phyloP scores from a whole-genome alignment of 495 filamentous ascomycete genomes.

The Aspergillus funiculosus region DNA sequence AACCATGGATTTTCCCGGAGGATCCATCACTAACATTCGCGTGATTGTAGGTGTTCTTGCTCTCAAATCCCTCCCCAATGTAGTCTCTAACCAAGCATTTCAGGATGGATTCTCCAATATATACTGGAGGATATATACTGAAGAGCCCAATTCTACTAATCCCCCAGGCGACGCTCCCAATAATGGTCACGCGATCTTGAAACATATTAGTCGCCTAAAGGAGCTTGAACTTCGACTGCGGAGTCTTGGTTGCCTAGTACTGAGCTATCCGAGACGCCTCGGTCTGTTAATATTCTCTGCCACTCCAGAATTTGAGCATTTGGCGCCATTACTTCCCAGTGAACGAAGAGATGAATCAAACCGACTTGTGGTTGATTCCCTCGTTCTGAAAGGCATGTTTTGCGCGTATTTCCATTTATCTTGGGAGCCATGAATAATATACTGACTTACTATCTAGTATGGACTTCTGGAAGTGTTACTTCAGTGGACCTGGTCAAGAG shows the following conservation, averaged over 20 bases:
- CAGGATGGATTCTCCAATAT: conserved; percentile 48
- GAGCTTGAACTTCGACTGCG: conserved; percentile 39
- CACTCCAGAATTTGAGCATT: conserved; percentile 38
- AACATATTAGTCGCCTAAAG: conserved; percentile 42
- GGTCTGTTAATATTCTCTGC: conserved; percentile 43
- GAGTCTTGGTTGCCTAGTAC: conserved; percentile 36
- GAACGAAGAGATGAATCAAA: conserved; percentile 28
- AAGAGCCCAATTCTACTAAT: conserved; percentile 34
- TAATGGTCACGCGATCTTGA: conserved; percentile 41
- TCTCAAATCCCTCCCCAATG: neutral
- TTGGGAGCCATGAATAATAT: neutral
- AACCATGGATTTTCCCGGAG: conserved; percentile 47
- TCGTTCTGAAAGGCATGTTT: conserved; percentile 35
- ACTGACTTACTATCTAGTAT: conserved; percentile 25
- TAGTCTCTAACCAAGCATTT: conserved; percentile 18
- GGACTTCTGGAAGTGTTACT: conserved; percentile 36
- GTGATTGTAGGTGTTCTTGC: conserved; percentile 35
- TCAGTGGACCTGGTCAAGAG: conserved; percentile 36
- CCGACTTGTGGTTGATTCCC: conserved; percentile 32
- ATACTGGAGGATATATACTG: conserved; percentile 47
- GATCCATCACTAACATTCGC: conserved; percentile 43
- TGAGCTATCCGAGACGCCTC: conserved; percentile 38
- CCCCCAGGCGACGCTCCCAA: conserved; percentile 32
- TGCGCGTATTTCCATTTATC: neutral
- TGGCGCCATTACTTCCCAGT: conserved; percentile 26